A percentile compares a stretch with the other conserved stretches of the same genome.
Conservation (phyloP, 805 yeast species). For the Candida verbasci region DNA sequence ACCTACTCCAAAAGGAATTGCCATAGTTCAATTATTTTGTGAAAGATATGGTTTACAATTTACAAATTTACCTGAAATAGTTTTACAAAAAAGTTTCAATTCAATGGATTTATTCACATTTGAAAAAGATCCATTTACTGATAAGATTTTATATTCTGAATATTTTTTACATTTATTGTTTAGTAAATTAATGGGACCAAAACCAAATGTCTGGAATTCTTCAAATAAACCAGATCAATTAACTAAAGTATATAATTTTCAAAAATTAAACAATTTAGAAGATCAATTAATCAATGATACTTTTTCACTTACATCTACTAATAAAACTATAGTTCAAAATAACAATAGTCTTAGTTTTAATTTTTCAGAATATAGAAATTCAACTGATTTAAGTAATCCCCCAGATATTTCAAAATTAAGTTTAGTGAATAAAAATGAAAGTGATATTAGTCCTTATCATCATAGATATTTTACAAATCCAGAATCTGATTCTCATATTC, state of each 20-base stretch:
- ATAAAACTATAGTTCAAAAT: too few species aligned
- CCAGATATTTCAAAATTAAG: neutral
- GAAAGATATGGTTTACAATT: slow-evolving; percentile 48
- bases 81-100: slow-evolving; percentile 52
- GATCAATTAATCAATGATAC: neutral
- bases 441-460: slow-evolving; percentile 53
- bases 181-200: slow-evolving; percentile 54
- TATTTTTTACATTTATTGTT: slow-evolving; percentile 66
- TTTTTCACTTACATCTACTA: neutral
- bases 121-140: slow-evolving; percentile 59
- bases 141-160: slow-evolving; percentile 56
- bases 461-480: slow-evolving; percentile 85
- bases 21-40: slow-evolving; percentile 60
- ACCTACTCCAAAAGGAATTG: slow-evolving; percentile 90
- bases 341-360: neutral
- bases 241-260: neutral
- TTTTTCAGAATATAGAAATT: slow-evolving; percentile 3
- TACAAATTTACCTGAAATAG: slow-evolving; percentile 36
- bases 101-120: slow-evolving; percentile 67
- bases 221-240: slow-evolving; percentile 39
- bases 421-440: neutral
- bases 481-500: slow-evolving; percentile 75
- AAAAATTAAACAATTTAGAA: neutral
- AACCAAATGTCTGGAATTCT: slow-evolving; percentile 70
- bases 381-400: neutral